Conservation (phyloP, 306 rosid species). For the Boehmeria nivea region DNA sequence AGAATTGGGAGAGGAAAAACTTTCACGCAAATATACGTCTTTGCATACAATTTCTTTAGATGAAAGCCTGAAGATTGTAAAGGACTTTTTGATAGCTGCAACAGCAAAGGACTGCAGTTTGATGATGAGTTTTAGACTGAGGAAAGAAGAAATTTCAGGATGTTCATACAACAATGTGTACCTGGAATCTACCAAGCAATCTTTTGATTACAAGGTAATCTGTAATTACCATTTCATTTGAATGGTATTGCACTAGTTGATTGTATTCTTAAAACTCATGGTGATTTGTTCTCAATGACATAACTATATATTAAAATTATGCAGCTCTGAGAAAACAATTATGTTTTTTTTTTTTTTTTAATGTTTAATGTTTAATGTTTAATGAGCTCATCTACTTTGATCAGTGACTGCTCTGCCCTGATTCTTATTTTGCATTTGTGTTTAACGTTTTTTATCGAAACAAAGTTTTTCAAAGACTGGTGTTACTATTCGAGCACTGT, state of each 20-base stretch:
- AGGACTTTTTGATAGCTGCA: constrained; percentile 74
- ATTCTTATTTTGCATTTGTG: no score
- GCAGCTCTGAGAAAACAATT: no score
- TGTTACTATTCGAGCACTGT: no score
- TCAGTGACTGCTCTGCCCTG: no score
- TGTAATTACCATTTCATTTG: constrained; percentile 3
- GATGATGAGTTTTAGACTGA: constrained; percentile 72
- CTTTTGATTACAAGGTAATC: constrained; percentile 73
- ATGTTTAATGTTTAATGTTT: no score
- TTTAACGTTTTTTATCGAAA: no score
- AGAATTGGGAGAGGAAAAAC: constrained; percentile 46
- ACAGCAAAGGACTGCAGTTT: constrained; percentile 94
- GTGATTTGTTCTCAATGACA: no score
- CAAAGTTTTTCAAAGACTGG: no score
- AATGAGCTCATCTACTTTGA: no score
- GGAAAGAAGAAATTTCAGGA: constrained; percentile 36
- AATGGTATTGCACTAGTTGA: neutral
- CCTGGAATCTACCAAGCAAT: constrained; percentile 60
- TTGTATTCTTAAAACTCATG: neutral
- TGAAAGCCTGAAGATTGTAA: constrained; percentile 70
- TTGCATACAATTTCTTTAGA: constrained; percentile 75
- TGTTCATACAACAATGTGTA: constrained; percentile 37
- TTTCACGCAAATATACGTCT: constrained; percentile 33
- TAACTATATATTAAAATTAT: no score
- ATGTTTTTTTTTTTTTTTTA: no score